A percentile compares a stretch with the other conserved stretches of the same genome.
Conservation (phyloP, 352 stramenopile genomes). For the Peronospora destructor region DNA sequence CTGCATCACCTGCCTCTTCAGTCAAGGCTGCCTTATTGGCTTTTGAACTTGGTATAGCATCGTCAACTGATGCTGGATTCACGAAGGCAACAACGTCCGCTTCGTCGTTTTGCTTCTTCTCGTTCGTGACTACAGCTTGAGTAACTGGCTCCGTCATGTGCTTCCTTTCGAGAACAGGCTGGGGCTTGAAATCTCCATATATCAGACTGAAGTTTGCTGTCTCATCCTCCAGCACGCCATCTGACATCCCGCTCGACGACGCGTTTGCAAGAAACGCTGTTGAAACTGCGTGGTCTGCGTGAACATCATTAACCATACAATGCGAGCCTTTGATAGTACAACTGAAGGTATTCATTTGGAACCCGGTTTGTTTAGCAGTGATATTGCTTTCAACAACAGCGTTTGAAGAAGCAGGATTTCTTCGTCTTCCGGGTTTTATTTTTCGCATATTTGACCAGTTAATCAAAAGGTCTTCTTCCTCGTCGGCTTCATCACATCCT, state of each 20-base stretch:
- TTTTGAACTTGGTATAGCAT: neutral
- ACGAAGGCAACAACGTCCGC: slow-evolving; percentile 3
- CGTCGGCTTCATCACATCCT: slow-evolving; percentile 10
- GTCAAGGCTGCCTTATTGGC: slow-evolving; percentile 1
- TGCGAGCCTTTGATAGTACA: slow-evolving; percentile 5
- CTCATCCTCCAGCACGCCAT: slow-evolving; percentile 9
- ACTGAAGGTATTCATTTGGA: no score
- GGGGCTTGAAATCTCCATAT: slow-evolving; percentile 9
- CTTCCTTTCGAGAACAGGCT: slow-evolving; percentile 3
- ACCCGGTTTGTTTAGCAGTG: no score
- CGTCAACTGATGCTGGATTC: slow-evolving; percentile 2
- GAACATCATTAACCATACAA: neutral
- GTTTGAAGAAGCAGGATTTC: slow-evolving; percentile 7
- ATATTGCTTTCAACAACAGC: slow-evolving; percentile 1
- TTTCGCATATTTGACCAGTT: slow-evolving; percentile 41
- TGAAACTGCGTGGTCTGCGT: neutral
- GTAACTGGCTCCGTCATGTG: neutral
- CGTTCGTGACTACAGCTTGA: neutral
- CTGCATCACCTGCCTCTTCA: neutral
- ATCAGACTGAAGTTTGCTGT: slow-evolving; percentile 5
- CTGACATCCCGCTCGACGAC: slow-evolving; percentile 26
- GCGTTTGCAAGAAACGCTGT: slow-evolving; percentile 11
- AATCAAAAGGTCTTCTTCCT: slow-evolving; percentile 38
- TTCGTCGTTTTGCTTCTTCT: slow-evolving; percentile 3
- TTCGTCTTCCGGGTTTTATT: slow-evolving; percentile 22